A percentile compares a stretch with the other conserved stretches of the same genome.
Evolutionary conservation across 164 flowering plant species (phyloP).

Genomic region (Magnolia kwangsiensis): DNA sequence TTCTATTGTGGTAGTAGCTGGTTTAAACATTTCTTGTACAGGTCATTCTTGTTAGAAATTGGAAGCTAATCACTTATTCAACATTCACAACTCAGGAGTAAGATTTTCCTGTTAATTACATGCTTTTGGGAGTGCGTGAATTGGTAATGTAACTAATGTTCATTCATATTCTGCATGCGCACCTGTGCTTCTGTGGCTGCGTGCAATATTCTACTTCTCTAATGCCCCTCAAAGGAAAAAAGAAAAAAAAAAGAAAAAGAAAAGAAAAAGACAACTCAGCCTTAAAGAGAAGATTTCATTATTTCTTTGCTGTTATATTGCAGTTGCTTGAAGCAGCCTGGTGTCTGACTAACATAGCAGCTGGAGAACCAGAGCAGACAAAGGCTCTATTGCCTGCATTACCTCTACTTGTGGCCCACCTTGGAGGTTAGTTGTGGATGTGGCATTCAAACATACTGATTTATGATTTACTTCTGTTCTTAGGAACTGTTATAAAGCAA

Average conservation of each 20-base stretch:
- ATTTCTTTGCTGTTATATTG: constrained; percentile 2
- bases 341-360: constrained; percentile 97
- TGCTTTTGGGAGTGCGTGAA: background rate
- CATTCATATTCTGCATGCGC: background rate
- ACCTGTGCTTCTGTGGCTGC: background rate
- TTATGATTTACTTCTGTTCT: background rate
- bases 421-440: constrained; percentile 62
- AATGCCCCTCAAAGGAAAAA: background rate
- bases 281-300: background rate
- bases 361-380: constrained; percentile 91
- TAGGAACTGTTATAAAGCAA: background rate
- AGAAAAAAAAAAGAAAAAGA: too few relatives aligned
- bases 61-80: background rate
- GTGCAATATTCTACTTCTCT: background rate
- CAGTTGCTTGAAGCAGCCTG: constrained; percentile 99
- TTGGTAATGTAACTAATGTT: background rate
- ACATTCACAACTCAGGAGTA: background rate
- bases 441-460: background rate
- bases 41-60: background rate
- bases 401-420: constrained; percentile 91
- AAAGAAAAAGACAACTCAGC: background rate
- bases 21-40: background rate
- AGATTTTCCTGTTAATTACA: background rate
- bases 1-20: background rate
- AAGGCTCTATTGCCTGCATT: constrained; percentile 85